Evolutionary conservation across 257 asterid species (phyloP), one percentile per base, ranked within the genome.

Genomic region (Capsicum rhomboideum): DNA sequence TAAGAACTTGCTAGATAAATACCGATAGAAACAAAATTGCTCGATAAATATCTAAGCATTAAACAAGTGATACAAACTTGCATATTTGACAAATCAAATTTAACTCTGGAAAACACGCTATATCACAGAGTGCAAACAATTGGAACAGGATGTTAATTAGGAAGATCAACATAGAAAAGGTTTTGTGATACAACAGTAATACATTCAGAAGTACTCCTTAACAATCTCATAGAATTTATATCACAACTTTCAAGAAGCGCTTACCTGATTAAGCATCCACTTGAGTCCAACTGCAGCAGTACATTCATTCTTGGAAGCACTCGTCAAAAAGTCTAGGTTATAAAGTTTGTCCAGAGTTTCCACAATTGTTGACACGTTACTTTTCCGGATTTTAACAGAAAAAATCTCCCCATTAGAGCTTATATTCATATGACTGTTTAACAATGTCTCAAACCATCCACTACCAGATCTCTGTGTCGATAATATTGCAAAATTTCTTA

Each of bases 261-360:
- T 87, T 58, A 90, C 99, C 97, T 95, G 99, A 86, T 95, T 95
- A 84, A 95, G 94, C 99, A 95, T 95, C 99, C 99, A 95, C 88
- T 95, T 95, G 90, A 95, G 90, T 82, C 99, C 99, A 85, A 97
- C 93, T 6, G 99, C 99, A 85, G 99, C 94, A 0, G 98, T 95
- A 92, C 99, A 95, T 90, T 97, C 98, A 82, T 97, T 95, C 89
- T 93, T 95, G 29, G 99, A 92, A 83, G 99, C 99, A 86, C 99
- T 97, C 4, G 97, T 90, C 61, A 90, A 83, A 91, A 90, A 90
- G 72, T 97, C 99, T 16, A 97, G 91, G 90, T 95, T 94, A 88
- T 95, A 97, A 79, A 97, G 83, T 53, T 75, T 90, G 83, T 95
- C 99, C 91, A 97, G 88, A 71, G 99, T 93, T 13, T 90, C 95